Conservation (phyloP, 73 alveolate species). For the Stentor coeruleus region DNA sequence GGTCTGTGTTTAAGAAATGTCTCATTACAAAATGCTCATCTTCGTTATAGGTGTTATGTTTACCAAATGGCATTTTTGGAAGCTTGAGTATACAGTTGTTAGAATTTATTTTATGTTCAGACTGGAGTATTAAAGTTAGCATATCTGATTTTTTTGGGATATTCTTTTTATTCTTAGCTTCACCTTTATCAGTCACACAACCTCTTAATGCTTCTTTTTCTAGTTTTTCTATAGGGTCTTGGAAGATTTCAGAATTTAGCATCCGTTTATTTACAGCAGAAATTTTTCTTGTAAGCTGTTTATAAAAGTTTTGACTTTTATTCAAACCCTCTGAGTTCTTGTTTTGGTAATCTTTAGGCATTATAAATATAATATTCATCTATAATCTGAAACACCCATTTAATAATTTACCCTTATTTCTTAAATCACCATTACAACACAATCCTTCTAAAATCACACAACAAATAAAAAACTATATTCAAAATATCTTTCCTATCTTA, state of each 20-base stretch:
- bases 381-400: too few species aligned
- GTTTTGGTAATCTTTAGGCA: too few species aligned
- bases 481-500: too few species aligned
- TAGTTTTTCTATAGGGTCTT: neutral
- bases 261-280: neutral
- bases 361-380: too few species aligned
- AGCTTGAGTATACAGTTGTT: conserved; percentile 13
- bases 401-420: too few species aligned
- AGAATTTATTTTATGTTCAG: neutral
- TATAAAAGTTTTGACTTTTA: too few species aligned
- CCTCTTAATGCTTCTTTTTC: conserved; percentile 1
- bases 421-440: too few species aligned
- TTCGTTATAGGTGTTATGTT: conserved; percentile 28
- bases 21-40: conserved; percentile 17
- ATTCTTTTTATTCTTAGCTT: neutral
- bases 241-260: neutral
- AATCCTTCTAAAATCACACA: too few species aligned
- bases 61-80: conserved; percentile 25
- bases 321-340: neutral
- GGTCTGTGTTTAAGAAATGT: conserved; percentile 16
- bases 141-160: neutral
- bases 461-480: too few species aligned
- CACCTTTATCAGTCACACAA: neutral
- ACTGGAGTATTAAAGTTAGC: neutral
- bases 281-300: neutral